Base-by-base conservation (phyloP, 2,329 filamentous ascomycete genomes). In the Ceratocystis variospora region DNA sequence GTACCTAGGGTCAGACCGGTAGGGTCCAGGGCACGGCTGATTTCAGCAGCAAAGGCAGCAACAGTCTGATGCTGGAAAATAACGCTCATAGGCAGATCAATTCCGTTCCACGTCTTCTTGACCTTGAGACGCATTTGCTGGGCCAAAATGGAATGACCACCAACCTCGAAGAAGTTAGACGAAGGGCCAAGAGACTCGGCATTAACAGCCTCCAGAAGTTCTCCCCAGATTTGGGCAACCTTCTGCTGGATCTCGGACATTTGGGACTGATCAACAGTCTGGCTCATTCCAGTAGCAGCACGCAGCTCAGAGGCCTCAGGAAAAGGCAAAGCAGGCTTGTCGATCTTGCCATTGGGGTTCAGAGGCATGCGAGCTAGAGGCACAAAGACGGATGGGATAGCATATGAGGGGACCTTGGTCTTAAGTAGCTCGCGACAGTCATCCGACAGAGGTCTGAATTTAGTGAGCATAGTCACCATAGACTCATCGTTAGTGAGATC, bases 301-400 rank as follows among this genome's bases (percentile, higher is more conserved):
- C 68, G 67, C 25, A 68, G 65, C 37, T 65, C 64, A 3, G 64
- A 66, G 10, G 57, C 63, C 57, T 64, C 66, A 0, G 89, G 89
- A 80, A 90, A 93, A 0, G 89, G 89, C 65, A 94, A 77, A 1
- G 84, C 85, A 22, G 88, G 87, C 73, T 84, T 87, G 75, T 94
- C 89, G 62, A 92, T 83, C 76, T 93, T 93, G 70, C 88, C 87
- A 70, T 90, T 90, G 17, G 88, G 87, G 72, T 89, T 70, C 22
- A 70, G 57, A 19, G 70, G 70, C 70, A 70, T 70, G 25, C 68
- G 68, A 19, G 72, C 44, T n/a, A 76, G 69, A 8, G 73, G 64
- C 61, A 77, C 75, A 61, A 71, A 76, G 44, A 69, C 70, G 8
- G 72, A 72, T 3, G 76, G 76, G 2, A 77, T 73, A 0, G 73